These are phyloP conservation scores for Neospora caninum DNA, from an alignment of 169 alveolate species.

Conservation along the genomic window DNA sequence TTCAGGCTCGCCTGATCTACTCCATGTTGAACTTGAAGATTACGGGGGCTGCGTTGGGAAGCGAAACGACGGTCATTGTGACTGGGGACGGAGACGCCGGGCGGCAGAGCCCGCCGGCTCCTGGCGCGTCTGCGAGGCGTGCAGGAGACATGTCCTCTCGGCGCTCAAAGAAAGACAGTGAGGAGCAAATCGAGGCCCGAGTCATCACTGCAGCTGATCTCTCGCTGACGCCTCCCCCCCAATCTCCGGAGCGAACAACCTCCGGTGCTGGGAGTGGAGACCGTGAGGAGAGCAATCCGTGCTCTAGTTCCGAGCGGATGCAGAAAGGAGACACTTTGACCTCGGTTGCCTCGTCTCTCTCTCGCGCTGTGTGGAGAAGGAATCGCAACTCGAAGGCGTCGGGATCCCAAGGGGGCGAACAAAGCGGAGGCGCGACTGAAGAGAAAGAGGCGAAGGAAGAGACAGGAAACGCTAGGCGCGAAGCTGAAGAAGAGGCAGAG, in stretches of 20 bases:
- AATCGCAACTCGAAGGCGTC: no score
- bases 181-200: not conserved
- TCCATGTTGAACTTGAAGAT: constrained; percentile 52
- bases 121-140: not conserved
- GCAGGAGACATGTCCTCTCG: not conserved
- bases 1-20: constrained; percentile 53
- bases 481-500: no score
- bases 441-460: not conserved
- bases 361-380: not conserved
- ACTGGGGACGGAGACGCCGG: constrained; percentile 50
- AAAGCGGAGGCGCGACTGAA: not conserved
- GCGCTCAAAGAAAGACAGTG: not conserved
- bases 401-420: no score
- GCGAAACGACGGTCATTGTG: constrained; percentile 33
- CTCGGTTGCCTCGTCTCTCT: not conserved
- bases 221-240: no score
- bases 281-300: not conserved
- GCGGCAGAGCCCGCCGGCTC: not conserved
- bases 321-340: not conserved
- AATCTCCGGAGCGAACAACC: not conserved
- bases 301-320: not conserved
- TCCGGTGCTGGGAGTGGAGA: not conserved
- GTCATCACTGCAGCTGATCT: not conserved
- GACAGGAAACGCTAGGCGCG: no score
- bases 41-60: constrained; percentile 17